Base-by-base conservation (phyloP, 148 eudicot genomes). In the Diospyros lotus region DNA sequence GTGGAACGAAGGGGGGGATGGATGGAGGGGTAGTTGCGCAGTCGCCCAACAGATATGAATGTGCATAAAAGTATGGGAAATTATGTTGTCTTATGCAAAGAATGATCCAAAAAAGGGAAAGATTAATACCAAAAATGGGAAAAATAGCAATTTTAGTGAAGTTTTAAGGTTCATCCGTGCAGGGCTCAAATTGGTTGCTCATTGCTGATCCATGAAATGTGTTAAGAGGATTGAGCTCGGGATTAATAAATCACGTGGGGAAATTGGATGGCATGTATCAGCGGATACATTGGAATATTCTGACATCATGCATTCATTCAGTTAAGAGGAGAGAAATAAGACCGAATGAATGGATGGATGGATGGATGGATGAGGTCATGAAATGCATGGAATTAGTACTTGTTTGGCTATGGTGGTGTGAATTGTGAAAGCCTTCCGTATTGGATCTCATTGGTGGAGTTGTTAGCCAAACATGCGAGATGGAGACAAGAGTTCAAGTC, bases 81-180 rank as follows among this genome's bases (percentile, higher is more conserved):
- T 62, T 15, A 7, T 17, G 61, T 72, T 72, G 69, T 63, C 59
- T n/a, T 9, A 42, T 74, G 9, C 52, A 58, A 55, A 63, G 69
- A 74, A 40, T 39, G 2, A 60, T 53, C 43, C 58, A 40, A 68
- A 59, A 66, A 71, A 59, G n/a, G 6, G 15, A 51, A 4, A n/a
- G 2, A 15, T 44, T 41, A 77, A 61, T 6, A 45, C 1, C 6
- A 50, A 17, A 28, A 11, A 15, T 38, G 51, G 59, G 71, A 64
- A 43, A 77, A 18, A 71, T 77, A 50, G 61, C 73, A 68, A 66
- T 66, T 76, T 73, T 66, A 42, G 51, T 75, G 64, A 55, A 62
- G 72, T 66, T 80, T 76, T 71, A 42, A 64, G 76, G 76, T 72
- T 72, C 71, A 80, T 76, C 66, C 83, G 83, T 72, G 68, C 4